Evolutionary conservation across 176 grass and related monocot genomes (phyloP).

Genomic region (Leersia perrieri): DNA sequence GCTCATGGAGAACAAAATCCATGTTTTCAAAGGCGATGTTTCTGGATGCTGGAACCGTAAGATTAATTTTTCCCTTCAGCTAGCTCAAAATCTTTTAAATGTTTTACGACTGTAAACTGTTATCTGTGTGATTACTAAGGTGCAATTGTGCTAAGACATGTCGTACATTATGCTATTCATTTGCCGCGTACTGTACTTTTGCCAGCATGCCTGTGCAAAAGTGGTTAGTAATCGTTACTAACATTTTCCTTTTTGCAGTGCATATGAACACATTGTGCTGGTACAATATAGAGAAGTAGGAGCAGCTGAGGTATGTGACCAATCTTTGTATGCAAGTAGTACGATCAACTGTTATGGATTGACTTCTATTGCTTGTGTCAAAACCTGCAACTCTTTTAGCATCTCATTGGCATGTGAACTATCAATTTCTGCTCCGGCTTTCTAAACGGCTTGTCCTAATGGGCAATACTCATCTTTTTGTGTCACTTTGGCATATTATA

Average conservation of each 20-base stretch:
- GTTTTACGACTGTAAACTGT: constrained; percentile 6
- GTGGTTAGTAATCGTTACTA: constrained; percentile 22
- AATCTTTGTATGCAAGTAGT: constrained; percentile 20
- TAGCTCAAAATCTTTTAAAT: constrained; percentile 9
- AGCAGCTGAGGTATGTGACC: constrained; percentile 74
- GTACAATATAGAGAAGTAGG: constrained; percentile 94
- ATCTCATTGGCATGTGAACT: constrained; percentile 9
- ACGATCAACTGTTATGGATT: no score
- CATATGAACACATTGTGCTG: constrained; percentile 88
- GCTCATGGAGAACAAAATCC: constrained; percentile 93
- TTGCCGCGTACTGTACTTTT: constrained; percentile 9
- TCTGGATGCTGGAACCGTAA: constrained; percentile 97
- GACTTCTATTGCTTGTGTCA: no score
- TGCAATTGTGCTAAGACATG: constrained; percentile 15
- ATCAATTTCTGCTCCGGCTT: no score
- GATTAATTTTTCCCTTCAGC: constrained; percentile 26
- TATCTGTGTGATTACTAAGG: background rate
- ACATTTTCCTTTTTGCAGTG: constrained; percentile 53
- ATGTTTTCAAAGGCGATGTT: constrained; percentile 88
- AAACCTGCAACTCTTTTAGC: no score
- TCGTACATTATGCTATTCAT: background rate
- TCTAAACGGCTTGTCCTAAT: no score
- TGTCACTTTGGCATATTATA: constrained; percentile 21
- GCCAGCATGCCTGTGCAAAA: constrained; percentile 15
- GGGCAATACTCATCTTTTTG: no score